Evolutionary conservation across 2,329 filamentous ascomycete species (phyloP), one percentile per base, ranked within the genome.

Genomic region (Verticillium isaacii): DNA sequence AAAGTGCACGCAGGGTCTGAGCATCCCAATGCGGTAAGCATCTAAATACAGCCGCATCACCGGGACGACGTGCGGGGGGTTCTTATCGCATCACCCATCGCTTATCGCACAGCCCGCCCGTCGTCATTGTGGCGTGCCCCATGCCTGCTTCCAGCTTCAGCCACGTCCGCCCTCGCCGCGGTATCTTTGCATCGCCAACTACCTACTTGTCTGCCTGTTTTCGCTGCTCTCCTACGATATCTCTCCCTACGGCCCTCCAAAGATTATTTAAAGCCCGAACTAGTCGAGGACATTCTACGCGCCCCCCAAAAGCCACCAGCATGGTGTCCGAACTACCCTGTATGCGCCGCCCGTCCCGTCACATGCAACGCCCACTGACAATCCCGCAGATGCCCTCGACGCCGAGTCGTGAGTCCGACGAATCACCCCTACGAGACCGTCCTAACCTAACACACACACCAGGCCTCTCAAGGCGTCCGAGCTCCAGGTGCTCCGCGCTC

Each of bases 391-490:
- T 83, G 95, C 95, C 72, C 93, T 96, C 68, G 95, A 99, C 80
- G 95, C 95, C 71, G 95, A 99, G 82, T 97, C 91, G 91, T 94
- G 72, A 71, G 83, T 77, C 39, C 54, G 45, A 23, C 17, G 19
- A 12, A 23, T 8, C 11, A 14, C 9, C 19, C 45, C 37, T 29
- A 29, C 50, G 37, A 36, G 39, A 17, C 14, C 4, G 29, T 32
- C 57, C 63, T 65, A 14, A 65, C n/a, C n/a, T n/a, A n/a, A n/a
- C n/a, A n/a, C 64, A 15, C 57, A 58, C 25, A 52, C 41, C 69
- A 95, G 92, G 73, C 91, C 95, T 68, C 85, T 99, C 66, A 96
- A 95, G 78, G 87, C 92, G 61, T 90, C 92, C 58, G 95, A 99
- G 78, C 89, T 99, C 64, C 89, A 93, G 75, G 95, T 98, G 65